These are phyloP conservation scores for Eucalyptus grandis DNA, from an alignment of 345 rosid species.

Conservation along the genomic window DNA sequence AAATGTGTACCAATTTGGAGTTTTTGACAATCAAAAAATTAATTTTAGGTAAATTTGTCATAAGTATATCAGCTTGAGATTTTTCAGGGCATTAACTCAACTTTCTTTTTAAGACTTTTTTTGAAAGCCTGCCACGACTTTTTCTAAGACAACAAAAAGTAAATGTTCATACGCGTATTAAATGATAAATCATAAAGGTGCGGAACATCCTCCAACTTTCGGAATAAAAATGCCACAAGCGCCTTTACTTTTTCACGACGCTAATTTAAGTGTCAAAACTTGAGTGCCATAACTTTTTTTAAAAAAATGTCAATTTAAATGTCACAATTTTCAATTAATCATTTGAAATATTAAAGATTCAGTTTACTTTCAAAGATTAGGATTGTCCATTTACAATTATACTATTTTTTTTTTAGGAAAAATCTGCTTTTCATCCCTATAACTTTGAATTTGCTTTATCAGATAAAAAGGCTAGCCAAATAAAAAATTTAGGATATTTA, in stretches of 20 bases:
- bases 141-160: background rate
- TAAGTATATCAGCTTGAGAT: too few relatives aligned
- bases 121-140: background rate
- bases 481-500: background rate
- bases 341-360: background rate
- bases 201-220: background rate
- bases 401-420: background rate
- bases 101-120: background rate
- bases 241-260: accelerated
- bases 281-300: accelerated
- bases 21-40: too few relatives aligned
- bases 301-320: too few relatives aligned
- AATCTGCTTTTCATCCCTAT: background rate
- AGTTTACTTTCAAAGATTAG: background rate
- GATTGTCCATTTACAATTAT: background rate
- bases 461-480: background rate
- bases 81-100: too few relatives aligned
- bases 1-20: too few relatives aligned
- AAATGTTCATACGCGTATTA: background rate
- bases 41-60: too few relatives aligned
- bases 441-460: background rate
- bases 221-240: accelerated
- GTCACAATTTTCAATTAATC: too few relatives aligned
- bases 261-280: too few relatives aligned
- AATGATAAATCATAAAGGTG: background rate